These are phyloP conservation scores for Talaromyces borbonicus DNA, from an alignment of 495 filamentous ascomycete species.

Conservation along the genomic window DNA sequence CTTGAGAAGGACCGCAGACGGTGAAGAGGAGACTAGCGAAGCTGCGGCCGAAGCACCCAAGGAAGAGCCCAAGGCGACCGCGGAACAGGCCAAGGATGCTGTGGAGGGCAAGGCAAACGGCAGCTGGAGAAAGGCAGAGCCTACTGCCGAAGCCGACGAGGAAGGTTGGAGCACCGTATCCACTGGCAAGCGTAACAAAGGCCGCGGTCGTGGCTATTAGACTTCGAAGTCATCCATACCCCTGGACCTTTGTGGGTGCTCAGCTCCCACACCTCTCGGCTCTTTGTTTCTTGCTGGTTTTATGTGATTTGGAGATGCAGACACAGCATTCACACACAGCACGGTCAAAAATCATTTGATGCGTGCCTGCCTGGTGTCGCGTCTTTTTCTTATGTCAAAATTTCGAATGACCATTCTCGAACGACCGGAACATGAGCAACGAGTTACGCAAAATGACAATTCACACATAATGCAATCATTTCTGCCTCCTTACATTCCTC, in stretches of 20 bases:
- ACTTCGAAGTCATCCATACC: too few species aligned
- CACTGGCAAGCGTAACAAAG: constrained; percentile 42
- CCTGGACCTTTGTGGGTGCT: too few species aligned
- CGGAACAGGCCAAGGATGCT: constrained; percentile 29
- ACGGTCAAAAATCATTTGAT: too few species aligned
- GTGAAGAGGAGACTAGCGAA: constrained; percentile 37
- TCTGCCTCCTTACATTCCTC: constrained; percentile 1
- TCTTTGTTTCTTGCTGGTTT: neutral
- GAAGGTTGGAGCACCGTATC: constrained; percentile 74
- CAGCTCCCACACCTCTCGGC: neutral
- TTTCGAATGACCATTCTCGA: neutral
- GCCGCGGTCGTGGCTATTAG: constrained; percentile 26
- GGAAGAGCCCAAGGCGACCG: constrained; percentile 17
- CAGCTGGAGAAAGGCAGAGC: constrained; percentile 23
- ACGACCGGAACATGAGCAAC: constrained; percentile 9
- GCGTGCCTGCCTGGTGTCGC: neutral
- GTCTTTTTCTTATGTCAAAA: neutral
- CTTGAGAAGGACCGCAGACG: constrained; percentile 39
- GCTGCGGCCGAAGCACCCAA: constrained; percentile 17
- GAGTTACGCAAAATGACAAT: constrained; percentile 10
- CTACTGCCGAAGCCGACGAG: constrained; percentile 42
- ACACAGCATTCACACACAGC: too few species aligned
- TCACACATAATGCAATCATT: constrained; percentile 7
- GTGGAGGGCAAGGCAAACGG: constrained; percentile 26
- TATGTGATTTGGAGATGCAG: constrained; percentile 1